phyloP scores from a whole-genome alignment of 352 stramenopile genomes.

The Globisporangium iwayamae region DNA sequence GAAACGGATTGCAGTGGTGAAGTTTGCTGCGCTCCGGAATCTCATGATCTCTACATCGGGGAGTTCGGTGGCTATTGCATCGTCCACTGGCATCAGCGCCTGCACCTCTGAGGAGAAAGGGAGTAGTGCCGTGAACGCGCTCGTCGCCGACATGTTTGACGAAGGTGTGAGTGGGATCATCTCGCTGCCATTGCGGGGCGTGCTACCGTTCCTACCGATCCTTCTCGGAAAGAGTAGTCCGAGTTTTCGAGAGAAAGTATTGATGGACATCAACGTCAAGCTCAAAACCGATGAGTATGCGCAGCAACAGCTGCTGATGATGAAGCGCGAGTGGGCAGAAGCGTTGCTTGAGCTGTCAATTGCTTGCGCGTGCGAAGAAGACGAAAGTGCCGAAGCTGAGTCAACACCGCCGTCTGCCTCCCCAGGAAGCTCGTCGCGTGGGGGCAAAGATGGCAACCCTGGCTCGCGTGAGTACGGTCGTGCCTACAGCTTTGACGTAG shows the following conservation, averaged over 20 bases:
- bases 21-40: slow-evolving; percentile 60
- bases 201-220: slow-evolving; percentile 71
- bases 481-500: slow-evolving; percentile 62
- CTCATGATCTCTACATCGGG: slow-evolving; percentile 25
- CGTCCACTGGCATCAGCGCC: background rate
- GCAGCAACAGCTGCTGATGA: slow-evolving; percentile 71
- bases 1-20: slow-evolving; percentile 62
- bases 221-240: slow-evolving; percentile 51
- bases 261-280: slow-evolving; percentile 88
- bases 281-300: slow-evolving; percentile 72
- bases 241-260: slow-evolving; percentile 63
- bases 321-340: slow-evolving; percentile 75
- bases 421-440: background rate
- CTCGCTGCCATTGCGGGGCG: slow-evolving; percentile 54
- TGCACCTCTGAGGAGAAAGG: slow-evolving; percentile 2
- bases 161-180: slow-evolving; percentile 57
- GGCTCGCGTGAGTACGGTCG: slow-evolving; percentile 21
- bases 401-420: background rate
- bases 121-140: slow-evolving; percentile 5
- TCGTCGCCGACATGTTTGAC: slow-evolving; percentile 55
- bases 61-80: background rate
- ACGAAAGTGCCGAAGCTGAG: background rate
- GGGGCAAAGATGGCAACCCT: slow-evolving; percentile 5
- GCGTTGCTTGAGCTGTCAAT: slow-evolving; percentile 69
- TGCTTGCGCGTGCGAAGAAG: slow-evolving; percentile 41